Conservation (phyloP, 2,329 filamentous ascomycete species). For the Balansia obtecta region DNA sequence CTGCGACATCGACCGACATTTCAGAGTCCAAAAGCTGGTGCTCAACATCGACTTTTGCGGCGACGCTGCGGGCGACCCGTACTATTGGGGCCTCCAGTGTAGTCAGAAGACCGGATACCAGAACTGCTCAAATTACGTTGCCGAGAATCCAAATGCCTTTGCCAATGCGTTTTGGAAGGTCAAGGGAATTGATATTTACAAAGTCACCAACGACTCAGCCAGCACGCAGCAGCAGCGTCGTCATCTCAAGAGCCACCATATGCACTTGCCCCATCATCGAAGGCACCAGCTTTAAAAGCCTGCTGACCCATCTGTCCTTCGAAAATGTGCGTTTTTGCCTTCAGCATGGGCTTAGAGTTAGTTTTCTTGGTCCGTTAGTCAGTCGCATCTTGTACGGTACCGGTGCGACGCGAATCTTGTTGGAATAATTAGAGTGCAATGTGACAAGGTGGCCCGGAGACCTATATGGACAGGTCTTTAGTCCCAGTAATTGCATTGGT, state of each 20-base stretch:
- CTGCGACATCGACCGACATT: conserved; percentile 52
- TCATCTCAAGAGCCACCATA: neutral
- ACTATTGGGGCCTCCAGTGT: conserved; percentile 17
- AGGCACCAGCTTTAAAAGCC: too few species aligned
- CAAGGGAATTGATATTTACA: conserved; percentile 24
- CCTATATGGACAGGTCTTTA: too few species aligned
- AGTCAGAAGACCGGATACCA: conserved; percentile 9
- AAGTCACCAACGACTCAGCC: neutral
- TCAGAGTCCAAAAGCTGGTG: conserved; percentile 57
- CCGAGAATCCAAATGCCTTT: conserved; percentile 22
- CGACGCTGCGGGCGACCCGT: conserved; percentile 34
- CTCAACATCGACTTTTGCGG: conserved; percentile 69
- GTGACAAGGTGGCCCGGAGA: too few species aligned
- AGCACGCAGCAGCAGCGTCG: neutral
- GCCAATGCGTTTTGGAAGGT: conserved; percentile 32
- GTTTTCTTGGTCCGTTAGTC: too few species aligned
- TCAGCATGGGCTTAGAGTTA: too few species aligned
- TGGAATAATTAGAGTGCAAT: too few species aligned
- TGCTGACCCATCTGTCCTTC: too few species aligned
- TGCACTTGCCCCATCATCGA: neutral
- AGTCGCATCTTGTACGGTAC: too few species aligned
- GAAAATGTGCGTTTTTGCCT: too few species aligned
- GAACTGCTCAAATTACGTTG: conserved; percentile 25
- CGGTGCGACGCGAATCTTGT: too few species aligned
- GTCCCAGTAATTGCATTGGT: too few species aligned